These are phyloP conservation scores for Claviceps sp. DNA, from an alignment of 2,329 filamentous ascomycete species.

Conservation along the genomic window DNA sequence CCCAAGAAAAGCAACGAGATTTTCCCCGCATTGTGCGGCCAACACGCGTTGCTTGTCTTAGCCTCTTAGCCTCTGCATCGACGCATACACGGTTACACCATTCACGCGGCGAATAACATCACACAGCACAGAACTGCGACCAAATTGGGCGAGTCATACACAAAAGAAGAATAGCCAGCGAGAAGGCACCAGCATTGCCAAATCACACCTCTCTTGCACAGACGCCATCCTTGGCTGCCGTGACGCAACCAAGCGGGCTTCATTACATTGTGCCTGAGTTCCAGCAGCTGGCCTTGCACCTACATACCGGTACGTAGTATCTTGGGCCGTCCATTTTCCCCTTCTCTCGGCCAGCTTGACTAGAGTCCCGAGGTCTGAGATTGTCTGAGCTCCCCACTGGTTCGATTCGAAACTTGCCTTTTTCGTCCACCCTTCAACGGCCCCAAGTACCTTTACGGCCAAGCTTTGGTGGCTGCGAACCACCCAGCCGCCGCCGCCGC, in stretches of 20 bases:
- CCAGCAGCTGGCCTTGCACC: background rate
- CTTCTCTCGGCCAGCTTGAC: background rate
- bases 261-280: background rate
- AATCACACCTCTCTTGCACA: slow-evolving; percentile 2
- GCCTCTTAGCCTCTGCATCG: background rate
- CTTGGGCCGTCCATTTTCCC: background rate
- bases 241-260: slow-evolving; percentile 3
- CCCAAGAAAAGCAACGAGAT: background rate
- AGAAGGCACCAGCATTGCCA: background rate
- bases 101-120: background rate
- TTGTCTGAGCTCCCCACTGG: no score
- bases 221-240: background rate
- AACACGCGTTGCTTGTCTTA: slow-evolving; percentile 2
- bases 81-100: background rate
- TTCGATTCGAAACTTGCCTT: background rate
- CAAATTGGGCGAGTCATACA: background rate
- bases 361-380: background rate
- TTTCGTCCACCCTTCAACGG: background rate
- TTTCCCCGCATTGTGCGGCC: slow-evolving; percentile 5
- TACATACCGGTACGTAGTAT: background rate
- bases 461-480: background rate
- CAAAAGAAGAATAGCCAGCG: background rate
- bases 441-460: background rate
- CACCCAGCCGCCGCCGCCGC: slow-evolving; percentile 1
- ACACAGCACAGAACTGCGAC: background rate